A percentile compares a stretch with the other conserved stretches of the same genome.
phyloP scores from a whole-genome alignment of 2,329 filamentous ascomycete species.

The Reticulascus tulasneorum region DNA sequence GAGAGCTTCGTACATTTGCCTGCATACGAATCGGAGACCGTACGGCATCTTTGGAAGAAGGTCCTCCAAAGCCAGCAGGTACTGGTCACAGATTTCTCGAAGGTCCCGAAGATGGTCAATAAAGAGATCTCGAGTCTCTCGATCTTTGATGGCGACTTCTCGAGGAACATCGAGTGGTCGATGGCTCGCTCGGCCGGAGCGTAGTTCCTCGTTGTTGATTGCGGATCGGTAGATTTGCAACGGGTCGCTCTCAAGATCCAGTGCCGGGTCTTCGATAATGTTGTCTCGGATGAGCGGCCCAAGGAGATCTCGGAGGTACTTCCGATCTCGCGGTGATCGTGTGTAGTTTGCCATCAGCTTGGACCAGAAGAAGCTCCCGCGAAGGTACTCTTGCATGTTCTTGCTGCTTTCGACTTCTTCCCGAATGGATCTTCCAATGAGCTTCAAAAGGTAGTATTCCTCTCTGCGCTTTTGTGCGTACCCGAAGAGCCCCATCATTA shows the following conservation, averaged over 20 bases:
- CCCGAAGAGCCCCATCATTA: conserved; percentile 95
- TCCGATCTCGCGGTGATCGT: conserved; percentile 85
- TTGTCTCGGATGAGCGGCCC: conserved; percentile 84
- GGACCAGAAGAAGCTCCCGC: conserved; percentile 90
- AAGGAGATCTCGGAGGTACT: conserved; percentile 83
- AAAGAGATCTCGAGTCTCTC: conserved; percentile 86
- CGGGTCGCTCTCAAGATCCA: conserved; percentile 94
- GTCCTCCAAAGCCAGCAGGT: conserved; percentile 78
- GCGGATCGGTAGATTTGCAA: conserved; percentile 94
- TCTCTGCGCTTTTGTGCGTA: conserved; percentile 96
- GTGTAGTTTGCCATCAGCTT: conserved; percentile 85
- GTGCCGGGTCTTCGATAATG: conserved; percentile 83
- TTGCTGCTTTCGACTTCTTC: conserved; percentile 77
- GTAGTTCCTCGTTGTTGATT: conserved; percentile 95
- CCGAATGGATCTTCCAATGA: conserved; percentile 75
- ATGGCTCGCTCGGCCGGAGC: conserved; percentile 79
- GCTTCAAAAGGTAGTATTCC: conserved; percentile 92
- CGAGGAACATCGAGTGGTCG: conserved; percentile 80
- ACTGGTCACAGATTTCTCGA: conserved; percentile 89
- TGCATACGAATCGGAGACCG: conserved; percentile 81
- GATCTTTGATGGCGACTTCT: conserved; percentile 92
- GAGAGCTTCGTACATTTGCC: conserved; percentile 79
- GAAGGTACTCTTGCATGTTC: conserved; percentile 77
- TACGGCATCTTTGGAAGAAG: conserved; percentile 86
- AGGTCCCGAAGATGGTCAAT: conserved; percentile 93